phyloP scores from a whole-genome alignment of 495 filamentous ascomycete species.

The Endocarpon pusillum region DNA sequence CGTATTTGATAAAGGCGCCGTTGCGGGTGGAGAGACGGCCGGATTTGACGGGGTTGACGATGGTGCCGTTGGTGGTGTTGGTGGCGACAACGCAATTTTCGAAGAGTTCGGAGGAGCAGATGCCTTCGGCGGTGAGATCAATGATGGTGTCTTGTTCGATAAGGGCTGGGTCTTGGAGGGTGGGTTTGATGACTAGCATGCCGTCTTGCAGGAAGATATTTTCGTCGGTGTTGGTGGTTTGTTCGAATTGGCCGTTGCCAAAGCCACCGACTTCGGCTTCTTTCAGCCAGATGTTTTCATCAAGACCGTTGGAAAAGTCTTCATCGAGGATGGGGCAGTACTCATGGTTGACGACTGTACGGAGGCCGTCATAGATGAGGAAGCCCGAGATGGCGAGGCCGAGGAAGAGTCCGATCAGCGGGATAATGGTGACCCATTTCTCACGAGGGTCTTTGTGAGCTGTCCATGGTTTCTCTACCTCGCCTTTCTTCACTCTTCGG shows the following conservation, averaged over 20 bases:
- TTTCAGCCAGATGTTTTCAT: constrained; percentile 40
- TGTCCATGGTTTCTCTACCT: constrained; percentile 51
- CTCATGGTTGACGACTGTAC: constrained; percentile 47
- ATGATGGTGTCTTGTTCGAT: constrained; percentile 50
- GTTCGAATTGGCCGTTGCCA: constrained; percentile 70
- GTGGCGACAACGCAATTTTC: constrained; percentile 44
- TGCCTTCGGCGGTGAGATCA: constrained; percentile 44
- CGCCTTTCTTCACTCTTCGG: constrained; percentile 49
- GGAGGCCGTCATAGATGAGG: constrained; percentile 53
- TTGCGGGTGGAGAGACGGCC: constrained; percentile 58
- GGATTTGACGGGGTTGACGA: constrained; percentile 65
- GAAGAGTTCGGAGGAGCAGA: constrained; percentile 40
- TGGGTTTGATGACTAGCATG: constrained; percentile 56
- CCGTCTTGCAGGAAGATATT: constrained; percentile 59
- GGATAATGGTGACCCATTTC: constrained; percentile 74
- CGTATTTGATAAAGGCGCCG: constrained; percentile 58
- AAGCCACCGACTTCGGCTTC: constrained; percentile 52
- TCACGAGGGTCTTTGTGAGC: constrained; percentile 51
- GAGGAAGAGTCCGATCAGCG: constrained; percentile 45
- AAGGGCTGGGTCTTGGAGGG: constrained; percentile 47
- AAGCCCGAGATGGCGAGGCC: constrained; percentile 49
- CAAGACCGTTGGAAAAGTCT: constrained; percentile 43
- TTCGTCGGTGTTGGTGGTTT: constrained; percentile 49
- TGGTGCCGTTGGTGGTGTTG: constrained; percentile 52
- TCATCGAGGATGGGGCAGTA: constrained; percentile 61